Evolutionary conservation across 371 early-diverging fungal species (phyloP), one percentile per base, ranked within the genome.

Genomic region (Paraphysoderma sedebokerense): DNA sequence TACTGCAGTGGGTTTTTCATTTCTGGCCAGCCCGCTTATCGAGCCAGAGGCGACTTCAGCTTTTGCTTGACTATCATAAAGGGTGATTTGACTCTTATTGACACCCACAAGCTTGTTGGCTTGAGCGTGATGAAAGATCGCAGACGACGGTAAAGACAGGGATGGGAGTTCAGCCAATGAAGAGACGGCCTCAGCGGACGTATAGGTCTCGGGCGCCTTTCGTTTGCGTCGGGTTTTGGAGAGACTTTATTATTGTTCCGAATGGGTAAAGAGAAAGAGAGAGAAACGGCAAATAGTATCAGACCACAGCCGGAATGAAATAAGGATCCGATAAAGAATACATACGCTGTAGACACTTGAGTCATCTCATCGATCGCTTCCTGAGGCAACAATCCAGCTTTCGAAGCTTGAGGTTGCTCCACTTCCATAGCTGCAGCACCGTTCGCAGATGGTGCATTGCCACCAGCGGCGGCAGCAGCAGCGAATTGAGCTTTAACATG

Each of bases 151-250:
- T n/a, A 6, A 46, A n/a, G 15, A 9, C 15, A 12, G 46, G 23
- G 6, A 46, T 6, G 30, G 38, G 38, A 12, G 46, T 24, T 29
- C 39, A 46, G 46, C 15, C 24, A 12, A 17, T 12, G 15, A 46
- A 15, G 46, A 3, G 17, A 9, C n/a, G 13, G 39, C 11, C 13
- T 45, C n/a, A n/a, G 12, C 46, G 38, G 6, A 4, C 13, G 46
- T 45, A 12, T 29, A 29, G 7, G 46, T 46, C 13, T n/a, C 64
- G 30, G 86, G 82, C 38, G 76, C 64, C 65, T 89, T 90, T 67
- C 89, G 78, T 76, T 87, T 87, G 51, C 78, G 76, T 44, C 92
- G 84, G 1, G 59, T 60, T 55, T 78, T 71, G 44, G 80, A 78
- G 48, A 91, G 63, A 39, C 59, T 48, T 33, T 5, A 30, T 15